Base-by-base conservation (phyloP, 352 stramenopile species). In the Phytophthora aleatoria region DNA sequence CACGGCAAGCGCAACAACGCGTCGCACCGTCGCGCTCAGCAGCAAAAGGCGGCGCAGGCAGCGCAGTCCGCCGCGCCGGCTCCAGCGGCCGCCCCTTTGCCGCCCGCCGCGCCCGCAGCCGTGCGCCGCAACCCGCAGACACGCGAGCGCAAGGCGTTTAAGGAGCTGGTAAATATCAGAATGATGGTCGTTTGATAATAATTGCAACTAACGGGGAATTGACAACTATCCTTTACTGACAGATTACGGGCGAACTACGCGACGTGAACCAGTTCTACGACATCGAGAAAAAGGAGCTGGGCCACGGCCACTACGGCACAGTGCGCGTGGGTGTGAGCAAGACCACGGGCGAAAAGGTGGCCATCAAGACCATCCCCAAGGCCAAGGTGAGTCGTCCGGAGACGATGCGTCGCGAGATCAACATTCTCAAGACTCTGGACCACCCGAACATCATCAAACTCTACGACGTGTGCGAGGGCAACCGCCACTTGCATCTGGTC, bases 361-460 rank as follows among this genome's bases (percentile, higher is more conserved):
- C 98, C n/a, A 98, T 99, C 57, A 99, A 99, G 85, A 98, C 95
- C 16, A 99, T 99, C 67, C 84, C 92, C 42, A 99, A 99, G 85
- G 84, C 85, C 20, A 98, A 98, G 67, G 95, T 99, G 20, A 92
- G 83, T 24, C 69, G 73, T 7, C 70, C 98, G 3, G 96, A 99
- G 71, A 97, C 94, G n/a, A 91, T 99, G 59, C 95, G 93, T 53
- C 90, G 91, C 59, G 91, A 97, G 69, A 96, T 97, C 55, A 90
- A 85, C 66, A 97, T 97, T 63, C 82, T 97, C 8, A 87, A 95
- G 77, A 91, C 77, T 7, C 65, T 97, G 49, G 83, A 97, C 62
- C 96, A 99, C 73, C 97, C 97, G 2, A 98, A 99, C 72, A 99
- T 99, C 74, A 99, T 99, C 73, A 93, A 98, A 68, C 78, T 99